These are phyloP conservation scores for Boletus rubropictus DNA, from an alignment of 768 basidiomycete genomes.

Conservation along the genomic window DNA sequence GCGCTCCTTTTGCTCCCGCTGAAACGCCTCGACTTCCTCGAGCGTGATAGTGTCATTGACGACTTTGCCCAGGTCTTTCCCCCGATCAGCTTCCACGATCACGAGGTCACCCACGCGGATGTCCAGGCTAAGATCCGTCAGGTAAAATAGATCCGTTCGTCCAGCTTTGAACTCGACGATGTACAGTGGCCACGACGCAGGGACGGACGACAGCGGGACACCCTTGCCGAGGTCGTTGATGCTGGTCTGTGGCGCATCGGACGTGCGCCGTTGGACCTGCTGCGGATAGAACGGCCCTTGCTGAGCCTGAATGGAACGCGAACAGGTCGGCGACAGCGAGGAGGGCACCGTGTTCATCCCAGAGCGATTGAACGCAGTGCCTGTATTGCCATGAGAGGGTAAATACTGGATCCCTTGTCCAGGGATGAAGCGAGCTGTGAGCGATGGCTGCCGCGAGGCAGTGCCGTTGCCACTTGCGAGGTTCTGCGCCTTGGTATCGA, in stretches of 20 bases:
- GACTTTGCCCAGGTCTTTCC: constrained; percentile 88
- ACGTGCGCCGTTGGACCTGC: constrained; percentile 36
- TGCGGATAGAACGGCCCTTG: constrained; percentile 28
- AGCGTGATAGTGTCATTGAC: constrained; percentile 88
- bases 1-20: constrained; percentile 69
- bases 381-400: constrained; percentile 31
- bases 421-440: constrained; percentile 58
- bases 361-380: constrained; percentile 35
- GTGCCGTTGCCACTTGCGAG: constrained; percentile 18
- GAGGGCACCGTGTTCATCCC: constrained; percentile 37
- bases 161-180: constrained; percentile 98
- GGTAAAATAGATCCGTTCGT: constrained; percentile 90
- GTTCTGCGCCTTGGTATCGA: constrained; percentile 38
- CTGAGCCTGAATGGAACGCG: constrained; percentile 27
- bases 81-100: constrained; percentile 94
- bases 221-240: constrained; percentile 76
- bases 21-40: constrained; percentile 86
- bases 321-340: constrained; percentile 50
- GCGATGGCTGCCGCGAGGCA: constrained; percentile 27
- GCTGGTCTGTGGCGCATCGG: constrained; percentile 32
- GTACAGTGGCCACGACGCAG: constrained; percentile 82
- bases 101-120: constrained; percentile 87
- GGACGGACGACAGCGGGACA: constrained; percentile 78
- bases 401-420: constrained; percentile 61
- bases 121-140: constrained; percentile 57